phyloP scores from a whole-genome alignment of 2,329 filamentous ascomycete genomes.

The Pseudocercospora musae region DNA sequence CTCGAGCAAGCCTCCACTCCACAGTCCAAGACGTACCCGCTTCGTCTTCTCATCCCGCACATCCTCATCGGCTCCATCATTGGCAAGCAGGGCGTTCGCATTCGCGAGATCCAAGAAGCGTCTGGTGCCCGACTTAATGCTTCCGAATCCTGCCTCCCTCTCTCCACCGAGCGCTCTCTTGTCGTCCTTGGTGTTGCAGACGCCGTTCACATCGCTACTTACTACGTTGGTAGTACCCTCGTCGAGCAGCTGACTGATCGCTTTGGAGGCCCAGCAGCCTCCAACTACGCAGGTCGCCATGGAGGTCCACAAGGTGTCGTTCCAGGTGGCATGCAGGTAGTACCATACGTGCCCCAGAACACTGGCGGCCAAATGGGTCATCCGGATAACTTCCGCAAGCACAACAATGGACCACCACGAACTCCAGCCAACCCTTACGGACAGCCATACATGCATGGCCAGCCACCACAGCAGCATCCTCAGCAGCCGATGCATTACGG shows the following conservation, averaged over 20 bases:
- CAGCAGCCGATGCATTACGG: constrained; percentile 77
- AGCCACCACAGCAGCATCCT: constrained; percentile 43
- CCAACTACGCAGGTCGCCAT: constrained; percentile 94
- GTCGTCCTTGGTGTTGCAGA: constrained; percentile 97
- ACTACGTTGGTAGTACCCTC: constrained; percentile 97
- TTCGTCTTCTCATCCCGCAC: constrained; percentile 91
- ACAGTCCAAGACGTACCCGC: constrained; percentile 94
- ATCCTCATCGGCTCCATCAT: constrained; percentile 98
- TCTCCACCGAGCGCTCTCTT: constrained; percentile 95
- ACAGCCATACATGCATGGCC: constrained; percentile 63
- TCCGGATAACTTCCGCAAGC: constrained; percentile 71
- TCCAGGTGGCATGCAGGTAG: constrained; percentile 96
- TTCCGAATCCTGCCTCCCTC: constrained; percentile 87
- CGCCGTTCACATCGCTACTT: constrained; percentile 97
- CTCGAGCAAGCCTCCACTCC: constrained; percentile 82
- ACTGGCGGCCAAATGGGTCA: constrained; percentile 90
- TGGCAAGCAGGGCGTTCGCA: constrained; percentile 91
- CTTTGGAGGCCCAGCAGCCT: constrained; percentile 91
- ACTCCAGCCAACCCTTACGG: constrained; percentile 56
- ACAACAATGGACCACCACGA: constrained; percentile 69
- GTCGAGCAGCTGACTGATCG: constrained; percentile 96
- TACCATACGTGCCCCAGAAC: constrained; percentile 94
- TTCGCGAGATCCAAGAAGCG: constrained; percentile 96
- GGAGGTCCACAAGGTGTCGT: constrained; percentile 90
- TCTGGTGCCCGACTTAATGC: constrained; percentile 95